phyloP scores from a whole-genome alignment of 768 basidiomycete genomes.

The Stropharia rugosoannulata region DNA sequence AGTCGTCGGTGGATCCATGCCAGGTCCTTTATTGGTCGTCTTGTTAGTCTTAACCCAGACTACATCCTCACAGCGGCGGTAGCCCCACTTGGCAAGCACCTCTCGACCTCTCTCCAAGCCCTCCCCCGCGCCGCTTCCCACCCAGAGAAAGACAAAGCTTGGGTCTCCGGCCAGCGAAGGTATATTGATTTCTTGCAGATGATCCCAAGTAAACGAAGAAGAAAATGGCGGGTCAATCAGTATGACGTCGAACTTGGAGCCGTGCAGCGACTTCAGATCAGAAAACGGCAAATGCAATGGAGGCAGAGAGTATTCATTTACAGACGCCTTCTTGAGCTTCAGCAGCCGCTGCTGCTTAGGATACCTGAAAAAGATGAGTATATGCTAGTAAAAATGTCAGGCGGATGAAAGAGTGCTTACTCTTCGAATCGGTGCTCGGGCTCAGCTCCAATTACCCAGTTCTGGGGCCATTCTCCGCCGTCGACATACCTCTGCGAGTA shows the following conservation, averaged over 20 bases:
- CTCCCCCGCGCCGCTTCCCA: constrained; percentile 86
- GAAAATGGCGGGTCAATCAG: constrained; percentile 90
- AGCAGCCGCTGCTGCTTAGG: constrained; percentile 90
- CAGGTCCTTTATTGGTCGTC: constrained; percentile 67
- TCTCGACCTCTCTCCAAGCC: constrained; percentile 92
- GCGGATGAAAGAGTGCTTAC: constrained; percentile 47
- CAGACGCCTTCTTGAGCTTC: constrained; percentile 77
- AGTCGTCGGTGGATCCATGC: constrained; percentile 83
- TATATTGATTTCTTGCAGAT: constrained; percentile 80
- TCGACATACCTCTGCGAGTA: constrained; percentile 90
- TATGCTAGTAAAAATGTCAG: neutral
- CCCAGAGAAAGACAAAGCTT: constrained; percentile 94
- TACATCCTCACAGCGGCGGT: constrained; percentile 94
- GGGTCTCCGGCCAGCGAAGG: constrained; percentile 86
- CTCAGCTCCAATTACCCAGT: constrained; percentile 88
- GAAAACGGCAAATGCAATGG: constrained; percentile 71
- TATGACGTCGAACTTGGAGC: constrained; percentile 85
- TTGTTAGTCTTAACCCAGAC: constrained; percentile 97
- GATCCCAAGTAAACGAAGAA: constrained; percentile 82
- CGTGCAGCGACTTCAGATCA: constrained; percentile 53
- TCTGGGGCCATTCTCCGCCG: constrained; percentile 91
- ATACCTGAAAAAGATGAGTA: constrained; percentile 56
- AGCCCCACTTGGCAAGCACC: constrained; percentile 91
- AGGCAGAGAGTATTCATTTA: constrained; percentile 65
- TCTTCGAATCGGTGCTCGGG: constrained; percentile 91